Base-by-base conservation (phyloP, 495 filamentous ascomycete species). In the Xylaria nigripes region DNA sequence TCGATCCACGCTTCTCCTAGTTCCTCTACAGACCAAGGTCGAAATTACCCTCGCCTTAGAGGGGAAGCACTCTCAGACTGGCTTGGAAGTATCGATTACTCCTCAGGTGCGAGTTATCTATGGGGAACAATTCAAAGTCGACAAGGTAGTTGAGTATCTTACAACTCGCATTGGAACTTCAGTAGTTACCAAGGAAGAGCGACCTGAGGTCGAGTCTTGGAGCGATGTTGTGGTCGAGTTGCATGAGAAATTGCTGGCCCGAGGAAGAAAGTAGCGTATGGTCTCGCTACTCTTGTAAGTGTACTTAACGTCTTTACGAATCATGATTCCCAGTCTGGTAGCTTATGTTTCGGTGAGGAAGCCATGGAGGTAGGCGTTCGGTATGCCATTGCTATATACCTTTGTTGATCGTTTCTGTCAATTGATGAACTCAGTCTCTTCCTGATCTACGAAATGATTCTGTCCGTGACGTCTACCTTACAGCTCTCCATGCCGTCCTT, bases 51-150 rank as follows among this genome's bases (percentile, higher is more conserved):
- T 87, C 30, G 45, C 45, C n/a, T 43, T 79, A 18, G 53, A 65
- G 24, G 12, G 47, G 9, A 19, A 54, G 53, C 54, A 55, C 36
- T 56, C 45, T 2, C 57, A 18, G 12, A 47, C 45, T 9, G 71
- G 75, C 22, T 46, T 84, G 32, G 71, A 69, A n/a, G 72, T 81
- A n/a, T 65, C 61, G 0, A 65, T 80, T 6, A 48, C 52, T 22
- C 72, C 73, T 1, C 69, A 65, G 30, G 84, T 76, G 1, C 68
- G 64, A 47, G 79, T 86, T 2, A 74, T 81, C 6, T 89, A 89
- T 66, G 86, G 86, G 1, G 84, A 87, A 62, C 70, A 68, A 50
- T 85, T 86, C 56, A 82, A 81, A 45, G 75, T 74, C 62, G 74
- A 69, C 19, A 86, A 83, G 61, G 82, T 89, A 73, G 68, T 54